phyloP scores from a whole-genome alignment of 2,329 filamentous ascomycete genomes.

The Monosporascus cannonballus region DNA sequence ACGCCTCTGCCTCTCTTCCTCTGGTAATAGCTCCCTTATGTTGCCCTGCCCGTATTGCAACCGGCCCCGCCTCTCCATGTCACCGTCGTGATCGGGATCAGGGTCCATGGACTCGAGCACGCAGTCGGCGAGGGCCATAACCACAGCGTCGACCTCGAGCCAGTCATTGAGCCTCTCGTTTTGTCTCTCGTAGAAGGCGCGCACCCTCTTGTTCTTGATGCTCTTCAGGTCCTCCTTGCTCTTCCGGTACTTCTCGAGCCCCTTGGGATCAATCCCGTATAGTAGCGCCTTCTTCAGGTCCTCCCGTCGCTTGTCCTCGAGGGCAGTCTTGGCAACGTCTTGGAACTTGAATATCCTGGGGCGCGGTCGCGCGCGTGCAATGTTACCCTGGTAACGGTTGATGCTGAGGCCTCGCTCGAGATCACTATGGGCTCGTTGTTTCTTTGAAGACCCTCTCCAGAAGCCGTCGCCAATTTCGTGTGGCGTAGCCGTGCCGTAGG shows the following conservation, averaged over 20 bases:
- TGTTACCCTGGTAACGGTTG: not conserved
- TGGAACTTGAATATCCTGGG: slow-evolving; percentile 4
- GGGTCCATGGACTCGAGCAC: slow-evolving; percentile 56
- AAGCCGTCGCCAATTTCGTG: not conserved
- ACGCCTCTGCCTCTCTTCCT: slow-evolving; percentile 45
- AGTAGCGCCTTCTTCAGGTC: slow-evolving; percentile 44
- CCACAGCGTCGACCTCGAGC: slow-evolving; percentile 52
- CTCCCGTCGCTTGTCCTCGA: slow-evolving; percentile 28
- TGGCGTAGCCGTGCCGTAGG: not conserved
- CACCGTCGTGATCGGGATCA: slow-evolving; percentile 49
- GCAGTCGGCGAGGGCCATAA: slow-evolving; percentile 49
- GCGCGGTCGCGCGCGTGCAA: slow-evolving; percentile 1
- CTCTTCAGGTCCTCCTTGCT: slow-evolving; percentile 45
- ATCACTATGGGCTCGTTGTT: not conserved
- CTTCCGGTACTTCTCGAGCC: slow-evolving; percentile 43
- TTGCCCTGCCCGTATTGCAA: slow-evolving; percentile 41
- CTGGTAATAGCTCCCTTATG: slow-evolving; percentile 48
- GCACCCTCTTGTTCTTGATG: slow-evolving; percentile 46
- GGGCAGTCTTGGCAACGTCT: slow-evolving; percentile 3
- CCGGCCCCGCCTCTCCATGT: slow-evolving; percentile 45
- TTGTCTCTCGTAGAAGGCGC: slow-evolving; percentile 47
- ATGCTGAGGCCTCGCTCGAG: slow-evolving; percentile 3
- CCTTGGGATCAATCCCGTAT: slow-evolving; percentile 37
- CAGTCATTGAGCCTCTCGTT: slow-evolving; percentile 50
- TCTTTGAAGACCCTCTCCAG: not conserved